A percentile compares a stretch with the other conserved stretches of the same genome.
phyloP scores from a whole-genome alignment of 2,329 filamentous ascomycete species.

The Colletotrichum chlorophyti region DNA sequence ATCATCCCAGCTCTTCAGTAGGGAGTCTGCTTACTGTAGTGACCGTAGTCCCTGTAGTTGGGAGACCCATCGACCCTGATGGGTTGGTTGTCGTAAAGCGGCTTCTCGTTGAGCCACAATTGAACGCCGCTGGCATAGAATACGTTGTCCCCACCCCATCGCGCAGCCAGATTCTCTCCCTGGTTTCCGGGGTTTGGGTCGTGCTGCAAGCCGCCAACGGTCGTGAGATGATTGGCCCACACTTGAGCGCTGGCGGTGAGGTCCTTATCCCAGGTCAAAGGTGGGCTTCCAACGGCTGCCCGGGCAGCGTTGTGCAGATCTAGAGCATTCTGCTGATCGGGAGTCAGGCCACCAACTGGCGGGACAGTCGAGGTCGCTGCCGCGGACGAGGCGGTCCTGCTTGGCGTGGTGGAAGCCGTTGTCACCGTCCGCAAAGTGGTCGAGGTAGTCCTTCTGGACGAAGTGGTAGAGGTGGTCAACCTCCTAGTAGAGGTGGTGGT shows the following conservation, averaged over 20 bases:
- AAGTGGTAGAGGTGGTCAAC: no score
- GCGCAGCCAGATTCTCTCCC: conserved; percentile 16
- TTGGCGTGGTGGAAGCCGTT: no score
- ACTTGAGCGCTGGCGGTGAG: neutral
- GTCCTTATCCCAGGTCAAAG: neutral
- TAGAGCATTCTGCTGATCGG: conserved; percentile 6
- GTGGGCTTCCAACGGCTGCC: neutral
- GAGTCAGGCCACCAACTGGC: no score
- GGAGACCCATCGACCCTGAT: neutral
- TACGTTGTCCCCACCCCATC: no score
- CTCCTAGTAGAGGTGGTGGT: no score
- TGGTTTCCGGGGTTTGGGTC: neutral
- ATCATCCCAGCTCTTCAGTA: fast-evolving
- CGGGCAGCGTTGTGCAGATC: conserved; percentile 8
- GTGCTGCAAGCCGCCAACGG: neutral
- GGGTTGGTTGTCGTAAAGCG: neutral
- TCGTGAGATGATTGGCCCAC: neutral
- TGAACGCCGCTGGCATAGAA: neutral
- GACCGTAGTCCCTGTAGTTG: conserved; percentile 30
- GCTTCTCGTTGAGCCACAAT: conserved; percentile 11
- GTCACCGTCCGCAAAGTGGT: no score
- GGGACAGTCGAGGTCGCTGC: no score
- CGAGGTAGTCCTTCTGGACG: no score
- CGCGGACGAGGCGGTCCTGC: no score
- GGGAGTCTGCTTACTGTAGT: conserved; percentile 32